phyloP scores from a whole-genome alignment of 306 rosid species.

The Cicer chorassanicum region DNA sequence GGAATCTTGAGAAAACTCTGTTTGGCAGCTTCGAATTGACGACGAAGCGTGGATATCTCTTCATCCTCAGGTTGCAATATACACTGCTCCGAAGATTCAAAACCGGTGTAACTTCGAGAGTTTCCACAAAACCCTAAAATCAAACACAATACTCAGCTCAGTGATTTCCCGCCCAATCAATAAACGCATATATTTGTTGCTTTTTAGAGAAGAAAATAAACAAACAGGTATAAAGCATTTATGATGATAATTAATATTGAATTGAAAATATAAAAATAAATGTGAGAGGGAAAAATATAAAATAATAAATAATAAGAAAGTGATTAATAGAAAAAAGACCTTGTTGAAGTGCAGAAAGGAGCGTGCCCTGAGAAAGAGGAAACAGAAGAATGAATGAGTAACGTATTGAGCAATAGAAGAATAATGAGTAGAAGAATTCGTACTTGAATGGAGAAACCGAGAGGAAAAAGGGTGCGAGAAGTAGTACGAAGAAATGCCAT shows the following conservation, averaged over 20 bases:
- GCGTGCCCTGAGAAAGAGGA: slow-evolving; percentile 49
- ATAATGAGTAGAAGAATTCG: slow-evolving; percentile 42
- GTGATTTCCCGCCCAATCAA: not conserved
- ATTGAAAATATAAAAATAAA: too few species aligned
- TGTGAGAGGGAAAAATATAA: not conserved
- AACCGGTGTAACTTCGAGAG: slow-evolving; percentile 51
- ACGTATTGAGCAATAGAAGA: not conserved
- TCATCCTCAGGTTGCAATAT: slow-evolving; percentile 49
- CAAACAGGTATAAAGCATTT: slow-evolving; percentile 37
- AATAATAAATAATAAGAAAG: not conserved
- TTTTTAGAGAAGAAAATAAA: not conserved
- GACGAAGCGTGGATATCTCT: slow-evolving; percentile 63
- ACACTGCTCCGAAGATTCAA: slow-evolving; percentile 44
- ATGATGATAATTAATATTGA: not conserved
- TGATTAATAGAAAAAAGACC: slow-evolving; percentile 47
- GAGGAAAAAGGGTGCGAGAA: slow-evolving; percentile 44
- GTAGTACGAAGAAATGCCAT: slow-evolving; percentile 68
- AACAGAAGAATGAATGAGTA: slow-evolving; percentile 29
- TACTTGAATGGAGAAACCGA: slow-evolving; percentile 44
- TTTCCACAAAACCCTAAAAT: slow-evolving; percentile 61
- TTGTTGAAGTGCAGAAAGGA: slow-evolving; percentile 44
- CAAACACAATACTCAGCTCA: slow-evolving; percentile 13
- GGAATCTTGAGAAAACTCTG: slow-evolving; percentile 70
- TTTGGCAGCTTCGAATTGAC: slow-evolving; percentile 70
- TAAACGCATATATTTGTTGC: not conserved